Conservation (phyloP, 495 filamentous ascomycete species). For the Acidomyces sp. region DNA sequence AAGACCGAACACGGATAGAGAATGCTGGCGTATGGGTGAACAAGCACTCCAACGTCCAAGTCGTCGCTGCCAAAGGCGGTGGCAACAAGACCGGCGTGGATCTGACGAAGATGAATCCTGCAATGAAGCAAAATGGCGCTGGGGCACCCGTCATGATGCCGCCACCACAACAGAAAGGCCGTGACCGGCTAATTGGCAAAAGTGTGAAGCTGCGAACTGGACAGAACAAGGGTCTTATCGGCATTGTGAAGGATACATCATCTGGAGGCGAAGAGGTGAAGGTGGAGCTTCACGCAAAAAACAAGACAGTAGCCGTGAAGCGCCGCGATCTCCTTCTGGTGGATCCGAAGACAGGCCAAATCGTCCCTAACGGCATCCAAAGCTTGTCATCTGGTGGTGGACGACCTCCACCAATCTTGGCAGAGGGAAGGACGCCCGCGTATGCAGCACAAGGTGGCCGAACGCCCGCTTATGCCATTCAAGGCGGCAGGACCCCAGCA, state of each 20-base stretch:
- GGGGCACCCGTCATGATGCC: slow-evolving; percentile 54
- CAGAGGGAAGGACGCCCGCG: slow-evolving; percentile 24
- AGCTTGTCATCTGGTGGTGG: slow-evolving; percentile 9
- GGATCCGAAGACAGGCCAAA: slow-evolving; percentile 63
- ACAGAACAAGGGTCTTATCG: slow-evolving; percentile 80
- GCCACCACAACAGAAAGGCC: slow-evolving; percentile 64
- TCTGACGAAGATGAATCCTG: slow-evolving; percentile 84
- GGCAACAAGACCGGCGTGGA: slow-evolving; percentile 50
- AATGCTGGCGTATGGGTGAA: slow-evolving; percentile 84
- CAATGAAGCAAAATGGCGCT: slow-evolving; percentile 45
- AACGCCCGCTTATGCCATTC: slow-evolving; percentile 45
- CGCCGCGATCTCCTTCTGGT: slow-evolving; percentile 68
- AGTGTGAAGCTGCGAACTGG: slow-evolving; percentile 77
- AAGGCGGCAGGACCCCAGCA: slow-evolving; percentile 35
- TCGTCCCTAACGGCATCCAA: slow-evolving; percentile 50
- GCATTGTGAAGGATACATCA: slow-evolving; percentile 87
- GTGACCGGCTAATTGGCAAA: slow-evolving; percentile 79
- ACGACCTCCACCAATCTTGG: slow-evolving; percentile 9
- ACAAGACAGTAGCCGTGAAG: slow-evolving; percentile 67
- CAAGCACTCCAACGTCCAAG: slow-evolving; percentile 71
- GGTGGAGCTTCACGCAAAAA: slow-evolving; percentile 85
- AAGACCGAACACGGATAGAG: slow-evolving; percentile 69
- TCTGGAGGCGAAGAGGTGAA: slow-evolving; percentile 70
- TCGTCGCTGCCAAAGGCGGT: slow-evolving; percentile 83
- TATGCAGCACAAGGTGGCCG: slow-evolving; percentile 42